Base-by-base conservation (phyloP, 129 eudicot species). In the Centrapalus pauciflorus region DNA sequence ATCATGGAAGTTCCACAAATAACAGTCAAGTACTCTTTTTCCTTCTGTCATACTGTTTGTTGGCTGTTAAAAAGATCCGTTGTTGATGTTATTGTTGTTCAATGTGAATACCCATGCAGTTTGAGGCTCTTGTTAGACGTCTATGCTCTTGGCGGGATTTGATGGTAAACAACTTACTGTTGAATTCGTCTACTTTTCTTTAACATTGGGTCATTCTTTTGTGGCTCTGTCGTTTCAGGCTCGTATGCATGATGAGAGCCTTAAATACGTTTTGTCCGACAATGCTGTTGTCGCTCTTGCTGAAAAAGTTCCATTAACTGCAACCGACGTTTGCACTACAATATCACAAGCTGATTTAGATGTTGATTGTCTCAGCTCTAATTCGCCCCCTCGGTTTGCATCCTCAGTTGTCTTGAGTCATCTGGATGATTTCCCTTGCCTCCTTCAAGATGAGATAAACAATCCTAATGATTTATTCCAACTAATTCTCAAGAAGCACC, bases 191-290 rank as follows among this genome's bases (percentile, higher is more conserved):
- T 28, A 34, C 40, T 19, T 26, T 45, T 66, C n/a, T 14, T 33
- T 55, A 13, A 34, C 20, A 11, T 35, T 69, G 17, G 17, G 60
- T 49, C 50, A 43, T 12, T 11, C 14, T 33, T 48, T 38, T 60
- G 25, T 51, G 14, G 54, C 8, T 56, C 19, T 59, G 33, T 74
- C 27, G 14, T 82, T 85, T 30, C 83, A 93, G 99, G 99, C 96
- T 35, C 99, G 99, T 66, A 70, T 86, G 63, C 99, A 93, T 76
- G 99, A 93, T 71, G 99, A 93, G 77, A 93, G 92, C 82, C 85
- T 93, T 81, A 88, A 83, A 82, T 93, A 79, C 41, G 88, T 93
- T 50, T 76, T 93, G 43, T 89, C 99, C 14, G 99, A 93, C 69
- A 83, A 78, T 25, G 96, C 96, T 21, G 62, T 93, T 28, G 59